A percentile compares a stretch with the other conserved stretches of the same genome.
phyloP scores from a whole-genome alignment of 2,329 filamentous ascomycete genomes.

The Fusarium sp. region DNA sequence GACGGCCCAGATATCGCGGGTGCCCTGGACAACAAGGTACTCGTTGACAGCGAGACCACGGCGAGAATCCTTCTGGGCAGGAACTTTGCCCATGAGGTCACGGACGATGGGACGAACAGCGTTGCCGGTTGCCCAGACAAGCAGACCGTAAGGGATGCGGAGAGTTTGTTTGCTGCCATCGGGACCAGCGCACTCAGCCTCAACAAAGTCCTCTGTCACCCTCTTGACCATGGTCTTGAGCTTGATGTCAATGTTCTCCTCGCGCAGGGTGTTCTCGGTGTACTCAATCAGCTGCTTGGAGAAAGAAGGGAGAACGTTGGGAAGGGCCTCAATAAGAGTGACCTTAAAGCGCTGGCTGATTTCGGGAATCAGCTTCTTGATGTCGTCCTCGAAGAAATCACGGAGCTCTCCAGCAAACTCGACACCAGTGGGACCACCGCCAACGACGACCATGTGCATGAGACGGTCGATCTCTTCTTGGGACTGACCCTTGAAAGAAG shows the following conservation, averaged over 20 bases:
- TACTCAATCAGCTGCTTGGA: constrained; percentile 99
- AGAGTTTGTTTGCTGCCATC: constrained; percentile 86
- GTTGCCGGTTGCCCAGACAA: constrained; percentile 99
- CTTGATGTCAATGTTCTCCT: constrained; percentile 96
- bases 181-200: constrained; percentile 83
- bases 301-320: constrained; percentile 97
- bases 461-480: constrained; percentile 90
- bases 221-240: constrained; percentile 99
- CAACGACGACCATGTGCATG: constrained; percentile 96
- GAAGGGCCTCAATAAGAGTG: constrained; percentile 95
- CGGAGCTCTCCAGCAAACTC: constrained; percentile 98
- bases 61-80: constrained; percentile 93
- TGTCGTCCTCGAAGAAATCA: constrained; percentile 98
- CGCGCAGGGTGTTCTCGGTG: constrained; percentile 98
- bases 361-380: constrained; percentile 97
- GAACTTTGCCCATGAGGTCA: constrained; percentile 91
- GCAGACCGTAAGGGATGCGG: constrained; percentile 89
- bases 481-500: constrained; percentile 95
- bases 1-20: constrained; percentile 97
- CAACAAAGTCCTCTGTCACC: constrained; percentile 90
- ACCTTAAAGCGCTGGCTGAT: constrained; percentile 96
- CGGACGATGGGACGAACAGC: constrained; percentile 88
- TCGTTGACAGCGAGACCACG: constrained; percentile 97
- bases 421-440: constrained; percentile 95
- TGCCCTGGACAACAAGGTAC: constrained; percentile 96